A percentile compares a stretch with the other conserved stretches of the same genome.
These are phyloP conservation scores for Penicillium palitans DNA, from an alignment of 2,329 filamentous ascomycete species.

Conservation along the genomic window DNA sequence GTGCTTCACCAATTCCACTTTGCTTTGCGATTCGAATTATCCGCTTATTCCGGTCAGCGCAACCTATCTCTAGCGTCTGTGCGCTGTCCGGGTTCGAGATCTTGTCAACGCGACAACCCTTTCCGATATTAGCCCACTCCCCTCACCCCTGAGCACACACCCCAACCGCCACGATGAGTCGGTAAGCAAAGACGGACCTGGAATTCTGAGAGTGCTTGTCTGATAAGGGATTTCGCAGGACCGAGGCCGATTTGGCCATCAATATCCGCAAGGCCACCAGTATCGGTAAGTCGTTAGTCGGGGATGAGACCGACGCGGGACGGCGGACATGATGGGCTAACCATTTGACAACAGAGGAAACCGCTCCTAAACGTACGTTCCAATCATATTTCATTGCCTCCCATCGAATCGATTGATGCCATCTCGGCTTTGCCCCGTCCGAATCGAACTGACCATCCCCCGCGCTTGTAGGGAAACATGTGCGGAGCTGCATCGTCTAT, in stretches of 20 bases:
- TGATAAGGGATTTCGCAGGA: constrained; percentile 40
- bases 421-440: constrained; percentile 2
- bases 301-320: constrained; percentile 6
- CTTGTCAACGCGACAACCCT: constrained; percentile 14
- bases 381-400: constrained; percentile 3
- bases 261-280: constrained; percentile 69
- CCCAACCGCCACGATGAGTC: constrained; percentile 62
- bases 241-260: constrained; percentile 64
- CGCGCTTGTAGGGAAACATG: constrained; percentile 71
- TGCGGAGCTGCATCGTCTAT: constrained; percentile 95
- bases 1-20: constrained; percentile 7
- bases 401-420: constrained; percentile 11
- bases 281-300: constrained; percentile 48
- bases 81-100: constrained; percentile 27
- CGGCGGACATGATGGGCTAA: constrained; percentile 11
- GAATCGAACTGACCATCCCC: constrained; percentile 9
- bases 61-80: constrained; percentile 13
- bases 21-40: neutral
- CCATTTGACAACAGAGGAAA: constrained; percentile 54
- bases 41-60: constrained; percentile 14
- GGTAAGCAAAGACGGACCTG: constrained; percentile 44
- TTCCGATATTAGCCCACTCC: constrained; percentile 13
- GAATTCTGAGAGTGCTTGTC: neutral
- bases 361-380: constrained; percentile 63
- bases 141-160: constrained; percentile 28